Base-by-base conservation (phyloP, 192 early-diverging fungal genomes). In the Entomortierella beljakovae region DNA sequence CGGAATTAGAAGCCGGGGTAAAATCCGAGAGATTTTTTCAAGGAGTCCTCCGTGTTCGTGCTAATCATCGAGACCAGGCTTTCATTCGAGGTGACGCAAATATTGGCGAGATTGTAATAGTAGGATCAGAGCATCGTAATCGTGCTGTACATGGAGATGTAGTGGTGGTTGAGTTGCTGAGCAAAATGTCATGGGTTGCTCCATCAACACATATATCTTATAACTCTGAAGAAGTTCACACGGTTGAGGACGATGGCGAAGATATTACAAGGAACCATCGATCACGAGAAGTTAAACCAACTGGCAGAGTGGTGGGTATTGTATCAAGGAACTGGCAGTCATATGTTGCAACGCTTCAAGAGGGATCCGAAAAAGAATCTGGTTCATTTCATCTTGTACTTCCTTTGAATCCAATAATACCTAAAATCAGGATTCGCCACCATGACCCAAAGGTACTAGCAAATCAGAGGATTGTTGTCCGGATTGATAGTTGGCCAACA, bases 371-470 rank as follows among this genome's bases (percentile, higher is more conserved):
- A 57, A 82, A 82, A 49, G 53, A 75, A 23, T 77, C 82, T 43
- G 87, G 90, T 26, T 83, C 82, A 23, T 82, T 85, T 38, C 90
- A 91, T 69, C 66, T 94, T 51, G 90, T 91, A 2, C 81, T 92
- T 28, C 92, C 92, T 0, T 82, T 94, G 20, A 87, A 93, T 63
- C 75, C 81, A 23, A 53, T 80, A 5, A 92, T 93, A 23, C 92
- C 92, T 57, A 92, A 92, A 76, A 92, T 94, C 69, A 87, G 91
- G 48, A 90, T 94, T 25, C 89, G 90, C 55, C 86, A 94, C 43
- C 79, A 83, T 28, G 88, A 94, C 57, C 69, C 82, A 1, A 80
- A 84, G 3, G 71, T 76, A 10, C 87, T 94, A 9, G 69, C 68
- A 3, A 85, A 87, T 53, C 84, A 87, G 48, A 87, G 92, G 54